Percentiles rank a stretch among this genome's conserved stretches.
These are phyloP conservation scores for Metschnikowia shivogae DNA, from an alignment of 805 yeast species.

Conservation along the genomic window DNA sequence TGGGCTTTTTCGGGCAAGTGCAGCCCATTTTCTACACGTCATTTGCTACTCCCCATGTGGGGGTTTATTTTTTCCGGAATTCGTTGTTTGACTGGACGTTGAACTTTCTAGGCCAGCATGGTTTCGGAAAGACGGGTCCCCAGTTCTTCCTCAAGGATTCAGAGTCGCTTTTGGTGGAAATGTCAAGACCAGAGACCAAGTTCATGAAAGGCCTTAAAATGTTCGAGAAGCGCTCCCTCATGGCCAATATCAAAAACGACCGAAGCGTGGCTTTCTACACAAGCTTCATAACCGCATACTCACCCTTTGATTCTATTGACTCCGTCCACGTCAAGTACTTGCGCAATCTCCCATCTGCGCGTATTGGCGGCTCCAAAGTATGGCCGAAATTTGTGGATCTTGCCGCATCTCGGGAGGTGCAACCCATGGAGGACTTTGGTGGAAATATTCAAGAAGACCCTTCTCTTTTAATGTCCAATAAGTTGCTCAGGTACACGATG, in stretches of 20 bases:
- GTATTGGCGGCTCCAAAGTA: constrained; percentile 34
- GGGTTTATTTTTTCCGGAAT: constrained; percentile 35
- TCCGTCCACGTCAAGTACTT: constrained; percentile 45
- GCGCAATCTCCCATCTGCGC: constrained; percentile 39
- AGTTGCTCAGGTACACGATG: constrained; percentile 21
- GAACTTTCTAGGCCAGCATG: constrained; percentile 29
- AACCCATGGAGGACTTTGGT: constrained; percentile 11
- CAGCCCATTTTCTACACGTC: constrained; percentile 56
- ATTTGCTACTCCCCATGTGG: constrained; percentile 61
- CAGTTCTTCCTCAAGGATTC: constrained; percentile 37
- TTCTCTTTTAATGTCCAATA: constrained; percentile 30
- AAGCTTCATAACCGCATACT: constrained; percentile 64
- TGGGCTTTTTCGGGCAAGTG: constrained; percentile 49
- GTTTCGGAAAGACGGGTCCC: constrained; percentile 36
- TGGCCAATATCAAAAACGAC: constrained; percentile 79
- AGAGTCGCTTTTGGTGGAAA: constrained; percentile 42
- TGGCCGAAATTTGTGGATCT: constrained; percentile 54
- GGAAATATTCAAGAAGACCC: constrained; percentile 38
- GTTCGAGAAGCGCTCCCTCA: constrained; percentile 54
- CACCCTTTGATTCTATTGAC: constrained; percentile 67
- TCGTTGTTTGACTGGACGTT: constrained; percentile 30
- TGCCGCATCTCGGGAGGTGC: constrained; percentile 22
- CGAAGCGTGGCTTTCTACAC: constrained; percentile 87
- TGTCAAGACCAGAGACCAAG: constrained; percentile 49
- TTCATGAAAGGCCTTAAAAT: constrained; percentile 52